Evolutionary conservation across 768 basidiomycete species (phyloP), one percentile per base, ranked within the genome.

Genomic region (Collybiopsis luxurians): DNA sequence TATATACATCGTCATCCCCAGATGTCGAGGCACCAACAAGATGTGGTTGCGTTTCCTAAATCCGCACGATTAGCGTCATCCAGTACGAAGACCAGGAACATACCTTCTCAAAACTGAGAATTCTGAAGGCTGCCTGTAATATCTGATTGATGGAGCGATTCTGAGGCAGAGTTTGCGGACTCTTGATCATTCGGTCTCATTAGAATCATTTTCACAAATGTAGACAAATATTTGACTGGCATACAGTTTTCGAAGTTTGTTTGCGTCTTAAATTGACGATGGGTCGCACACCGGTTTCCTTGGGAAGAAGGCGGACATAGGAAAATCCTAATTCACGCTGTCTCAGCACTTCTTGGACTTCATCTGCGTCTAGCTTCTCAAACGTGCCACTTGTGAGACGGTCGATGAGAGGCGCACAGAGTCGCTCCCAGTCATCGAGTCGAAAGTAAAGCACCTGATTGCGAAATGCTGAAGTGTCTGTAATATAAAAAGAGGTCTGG

Each of bases 401-500:
- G 58, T 86, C 82, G 11, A 96, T 75, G 26, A 98, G 77, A 1
- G 97, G 97, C 10, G 80, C 73, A 56, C 94, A 95, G 4, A 98
- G 77, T 2, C 71, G 73, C n/a, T 79, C 76, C 97, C 96, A 99
- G 62, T 96, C 95, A 51, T 96, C 93, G 54, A 98, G 94, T 11
- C 92, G 84, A 69, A 97, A 98, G 67, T 95, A 99, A 0, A 98
- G 73, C 1, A 95, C 79, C 43, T 84, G 83, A 59, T 95, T 90
- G 39, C 88, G 79, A 64, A 87, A 92, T 6, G 87, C 89, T 19
- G 89, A 86, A 0, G 95, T 92, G 61, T 98, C 92, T 0, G 97
- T 98, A 43, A 94, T 79, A 69, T 98, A 98, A 72, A 97, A 99
- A 0, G 87, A 87, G 2, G 92, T 92, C 95, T 98, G 54, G 2